phyloP scores from a whole-genome alignment of 179 eudicot species.

The Pouteria campechiana region DNA sequence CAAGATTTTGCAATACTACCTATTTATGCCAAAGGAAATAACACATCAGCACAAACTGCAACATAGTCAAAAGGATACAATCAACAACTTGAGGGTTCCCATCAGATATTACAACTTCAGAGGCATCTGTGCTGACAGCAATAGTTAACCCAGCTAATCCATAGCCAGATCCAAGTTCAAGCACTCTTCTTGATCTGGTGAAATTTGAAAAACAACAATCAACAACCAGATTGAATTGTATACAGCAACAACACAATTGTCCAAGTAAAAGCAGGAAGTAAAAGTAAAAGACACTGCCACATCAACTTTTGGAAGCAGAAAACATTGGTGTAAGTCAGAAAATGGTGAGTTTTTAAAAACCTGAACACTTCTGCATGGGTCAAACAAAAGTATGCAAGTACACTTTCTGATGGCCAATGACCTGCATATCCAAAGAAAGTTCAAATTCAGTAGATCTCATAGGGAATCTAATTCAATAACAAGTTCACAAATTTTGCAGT shows the following conservation, averaged over 20 bases:
- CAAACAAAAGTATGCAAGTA: constrained; percentile 81
- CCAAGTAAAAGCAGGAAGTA: too few relatives aligned
- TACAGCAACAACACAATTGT: too few relatives aligned
- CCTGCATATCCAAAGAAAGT: constrained; percentile 39
- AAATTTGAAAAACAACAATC: not conserved
- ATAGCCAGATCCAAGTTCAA: constrained; percentile 90
- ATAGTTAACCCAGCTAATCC: constrained; percentile 83
- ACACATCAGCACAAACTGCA: not conserved
- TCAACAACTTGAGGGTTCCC: constrained; percentile 95
- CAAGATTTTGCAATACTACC: too few relatives aligned
- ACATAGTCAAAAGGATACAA: constrained; percentile 62
- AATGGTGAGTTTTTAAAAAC: constrained; percentile 14
- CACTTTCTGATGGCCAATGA: constrained; percentile 94
- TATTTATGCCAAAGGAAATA: too few relatives aligned
- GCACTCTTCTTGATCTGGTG: constrained; percentile 52
- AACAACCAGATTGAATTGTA: too few relatives aligned
- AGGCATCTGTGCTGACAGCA: constrained; percentile 61
- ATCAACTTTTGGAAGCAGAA: too few relatives aligned
- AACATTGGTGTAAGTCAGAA: not conserved
- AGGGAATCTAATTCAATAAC: too few relatives aligned
- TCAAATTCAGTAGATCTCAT: too few relatives aligned
- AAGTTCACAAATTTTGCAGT: too few relatives aligned
- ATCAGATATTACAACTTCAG: constrained; percentile 77
- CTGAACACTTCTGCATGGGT: constrained; percentile 58
- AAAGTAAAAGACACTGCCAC: too few relatives aligned